Evolutionary conservation across 1,139 yeast genomes (phyloP), one percentile per base, ranked within the genome.

Genomic region (Magnusiomyces sp.): DNA sequence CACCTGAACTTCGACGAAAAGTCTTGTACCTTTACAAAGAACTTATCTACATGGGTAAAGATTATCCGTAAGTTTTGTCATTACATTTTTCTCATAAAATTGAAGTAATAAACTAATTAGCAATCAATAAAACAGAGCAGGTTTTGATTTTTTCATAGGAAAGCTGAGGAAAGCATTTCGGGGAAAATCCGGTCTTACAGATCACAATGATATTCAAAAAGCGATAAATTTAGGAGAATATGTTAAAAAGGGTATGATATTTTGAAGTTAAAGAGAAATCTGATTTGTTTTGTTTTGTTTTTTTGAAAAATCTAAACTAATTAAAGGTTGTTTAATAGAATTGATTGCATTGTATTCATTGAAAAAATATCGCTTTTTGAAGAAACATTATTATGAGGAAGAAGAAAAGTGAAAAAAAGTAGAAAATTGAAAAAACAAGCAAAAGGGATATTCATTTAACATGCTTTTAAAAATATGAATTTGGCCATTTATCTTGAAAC

Each of bases 11-110:
- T 43, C 57, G 63, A 40, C 48, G 50, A 34, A 55, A 56, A 38
- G 69, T 64, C 10, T 57, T 65, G 14, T 64, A 63, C 47, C 59
- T 63, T 32, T 68, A 64, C 60, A 68, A 68, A 46, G 71, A 68
- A 49, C 60, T 68, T 40, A 56, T 67, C 2, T 68, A 66, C 47
- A 58, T 68, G 64, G 70, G 69, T 16, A 58, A 58, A 41, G 70
- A 66, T 45, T 68, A 67, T 49, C 71, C 71, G 55, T 62, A 56
- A 48, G 63, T 55, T 5, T 9, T 11, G 31, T 13, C 13, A 14
- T 13, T 13, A n/a, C n/a, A 2, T 16, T 13, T 20, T 33, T 1
- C 33, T 33, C 7, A 20, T 5, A 19, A 13, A 29, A 23, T 7
- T 23, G 29, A 23, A 23, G 7, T 23, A 23, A 23, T 23, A 23